Percentiles rank a stretch among this genome's conserved stretches.
These are phyloP conservation scores for Lachnellula hyalina DNA, from an alignment of 2,329 filamentous ascomycete species.

Conservation along the genomic window DNA sequence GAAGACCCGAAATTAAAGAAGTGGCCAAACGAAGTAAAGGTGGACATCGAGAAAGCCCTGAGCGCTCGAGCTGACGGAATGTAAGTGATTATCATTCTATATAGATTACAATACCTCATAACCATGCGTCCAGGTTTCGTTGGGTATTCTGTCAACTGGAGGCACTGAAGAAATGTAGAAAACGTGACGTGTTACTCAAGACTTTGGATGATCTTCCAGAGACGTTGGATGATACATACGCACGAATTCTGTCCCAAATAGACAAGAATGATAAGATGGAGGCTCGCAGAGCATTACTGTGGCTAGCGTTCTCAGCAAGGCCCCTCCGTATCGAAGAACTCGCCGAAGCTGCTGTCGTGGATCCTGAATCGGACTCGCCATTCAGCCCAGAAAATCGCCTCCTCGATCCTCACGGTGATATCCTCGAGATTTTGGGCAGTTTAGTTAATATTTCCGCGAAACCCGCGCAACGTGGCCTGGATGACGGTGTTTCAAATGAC, in stretches of 20 bases:
- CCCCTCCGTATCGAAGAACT: slow-evolving; percentile 24
- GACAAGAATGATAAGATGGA: slow-evolving; percentile 7
- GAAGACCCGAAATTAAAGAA: slow-evolving; percentile 19
- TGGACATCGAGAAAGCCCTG: slow-evolving; percentile 24
- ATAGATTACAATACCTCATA: not conserved
- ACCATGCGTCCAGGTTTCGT: slow-evolving; percentile 23
- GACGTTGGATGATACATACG: slow-evolving; percentile 24
- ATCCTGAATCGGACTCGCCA: slow-evolving; percentile 14
- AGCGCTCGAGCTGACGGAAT: slow-evolving; percentile 28
- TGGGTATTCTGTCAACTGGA: slow-evolving; percentile 31
- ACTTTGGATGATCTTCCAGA: slow-evolving; percentile 13
- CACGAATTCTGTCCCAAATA: slow-evolving; percentile 23
- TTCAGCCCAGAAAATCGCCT: slow-evolving; percentile 31
- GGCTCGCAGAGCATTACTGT: slow-evolving; percentile 18
- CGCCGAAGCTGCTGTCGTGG: slow-evolving; percentile 23
- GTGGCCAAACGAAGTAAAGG: slow-evolving; percentile 21
- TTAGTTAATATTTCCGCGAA: not conserved
- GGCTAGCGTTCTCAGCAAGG: slow-evolving; percentile 19
- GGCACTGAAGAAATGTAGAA: slow-evolving; percentile 22
- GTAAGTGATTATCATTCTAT: slow-evolving; percentile 22
- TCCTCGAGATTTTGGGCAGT: slow-evolving; percentile 2
- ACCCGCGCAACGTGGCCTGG: not conserved
- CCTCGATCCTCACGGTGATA: slow-evolving; percentile 23
- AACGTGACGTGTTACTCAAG: slow-evolving; percentile 4
- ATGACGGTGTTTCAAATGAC: not conserved